A percentile compares a stretch with the other conserved stretches of the same genome.
These are phyloP conservation scores for Pestalotiopsis sp. DNA, from an alignment of 2,329 filamentous ascomycete genomes.

Conservation along the genomic window DNA sequence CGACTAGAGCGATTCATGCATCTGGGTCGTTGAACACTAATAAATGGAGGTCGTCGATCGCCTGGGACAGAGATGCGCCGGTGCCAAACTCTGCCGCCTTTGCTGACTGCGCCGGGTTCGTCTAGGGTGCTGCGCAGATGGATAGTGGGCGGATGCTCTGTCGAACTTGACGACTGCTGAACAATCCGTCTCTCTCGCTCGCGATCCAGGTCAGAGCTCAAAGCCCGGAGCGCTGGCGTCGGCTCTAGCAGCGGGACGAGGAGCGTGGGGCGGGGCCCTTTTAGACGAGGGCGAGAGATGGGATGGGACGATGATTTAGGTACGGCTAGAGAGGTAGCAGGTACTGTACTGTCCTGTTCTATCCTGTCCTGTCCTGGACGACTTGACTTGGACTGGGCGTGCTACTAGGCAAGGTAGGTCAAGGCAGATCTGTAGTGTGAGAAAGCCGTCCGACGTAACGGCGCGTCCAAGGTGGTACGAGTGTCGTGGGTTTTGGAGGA, in stretches of 20 bases:
- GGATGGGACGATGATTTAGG: not conserved
- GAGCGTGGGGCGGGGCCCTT: not conserved
- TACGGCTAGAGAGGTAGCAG: not conserved
- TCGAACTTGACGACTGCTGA: not conserved
- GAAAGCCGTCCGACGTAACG: not conserved
- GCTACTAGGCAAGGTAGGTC: not conserved
- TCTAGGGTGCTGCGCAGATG: not conserved
- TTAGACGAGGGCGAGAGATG: not conserved
- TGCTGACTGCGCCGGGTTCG: conserved; percentile 1
- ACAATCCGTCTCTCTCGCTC: not conserved
- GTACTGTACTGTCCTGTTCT: no score
- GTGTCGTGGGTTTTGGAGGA: not conserved
- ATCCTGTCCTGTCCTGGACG: no score
- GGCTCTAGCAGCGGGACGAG: not conserved
- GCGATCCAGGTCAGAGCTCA: not conserved
- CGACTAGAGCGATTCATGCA: conserved; percentile 30
- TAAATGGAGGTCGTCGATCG: conserved; percentile 10
- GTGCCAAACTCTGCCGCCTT: conserved; percentile 13
- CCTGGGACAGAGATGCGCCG: conserved; percentile 11
- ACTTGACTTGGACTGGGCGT: not conserved
- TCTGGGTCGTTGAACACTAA: conserved; percentile 26
- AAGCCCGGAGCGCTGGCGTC: not conserved
- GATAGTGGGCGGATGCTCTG: not conserved
- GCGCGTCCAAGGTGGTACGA: not conserved
- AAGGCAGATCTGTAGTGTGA: not conserved